These are phyloP conservation scores for Pythium scleroteichum DNA, from an alignment of 352 stramenopile genomes.

Conservation along the genomic window DNA sequence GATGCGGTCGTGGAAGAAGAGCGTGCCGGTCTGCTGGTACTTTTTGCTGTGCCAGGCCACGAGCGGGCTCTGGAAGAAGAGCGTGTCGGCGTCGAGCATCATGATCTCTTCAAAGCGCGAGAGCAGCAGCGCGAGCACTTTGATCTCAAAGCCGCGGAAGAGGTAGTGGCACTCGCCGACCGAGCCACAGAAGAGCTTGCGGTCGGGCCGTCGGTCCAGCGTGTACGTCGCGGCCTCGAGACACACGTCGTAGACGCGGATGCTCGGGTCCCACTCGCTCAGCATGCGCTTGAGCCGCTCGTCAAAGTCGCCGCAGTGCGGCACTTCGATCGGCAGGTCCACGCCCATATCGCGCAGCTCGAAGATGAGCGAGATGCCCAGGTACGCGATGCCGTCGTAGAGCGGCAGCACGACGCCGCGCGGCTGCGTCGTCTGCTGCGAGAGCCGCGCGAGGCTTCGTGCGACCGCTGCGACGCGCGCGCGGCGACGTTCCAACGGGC, in stretches of 20 bases:
- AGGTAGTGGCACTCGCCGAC: slow-evolving; percentile 43
- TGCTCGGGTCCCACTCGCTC: slow-evolving; percentile 35
- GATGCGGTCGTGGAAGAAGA: slow-evolving; percentile 75
- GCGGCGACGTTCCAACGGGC: background rate
- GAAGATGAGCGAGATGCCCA: slow-evolving; percentile 64
- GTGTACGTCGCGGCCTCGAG: slow-evolving; percentile 32
- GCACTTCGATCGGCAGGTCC: slow-evolving; percentile 65
- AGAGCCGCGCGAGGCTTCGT: slow-evolving; percentile 10
- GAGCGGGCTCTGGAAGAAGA: slow-evolving; percentile 67
- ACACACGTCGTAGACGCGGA: slow-evolving; percentile 71
- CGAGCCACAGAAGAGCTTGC: slow-evolving; percentile 51
- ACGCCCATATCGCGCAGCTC: slow-evolving; percentile 51
- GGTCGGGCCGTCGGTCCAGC: slow-evolving; percentile 1
- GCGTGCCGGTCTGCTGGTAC: slow-evolving; percentile 54
- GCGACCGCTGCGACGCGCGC: slow-evolving; percentile 13
- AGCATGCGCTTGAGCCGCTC: slow-evolving; percentile 34
- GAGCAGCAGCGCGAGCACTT: slow-evolving; percentile 61
- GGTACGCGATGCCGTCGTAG: slow-evolving; percentile 56
- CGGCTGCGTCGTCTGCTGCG: slow-evolving; percentile 31
- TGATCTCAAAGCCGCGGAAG: slow-evolving; percentile 68
- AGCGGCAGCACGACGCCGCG: slow-evolving; percentile 66
- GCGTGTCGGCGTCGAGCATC: slow-evolving; percentile 73
- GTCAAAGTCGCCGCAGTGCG: slow-evolving; percentile 66
- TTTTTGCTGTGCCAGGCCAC: slow-evolving; percentile 49
- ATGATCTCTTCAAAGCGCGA: slow-evolving; percentile 75